A percentile compares a stretch with the other conserved stretches of the same genome.
These are phyloP conservation scores for Cyberlindnera subsufficiens DNA, from an alignment of 805 yeast genomes.

Conservation along the genomic window DNA sequence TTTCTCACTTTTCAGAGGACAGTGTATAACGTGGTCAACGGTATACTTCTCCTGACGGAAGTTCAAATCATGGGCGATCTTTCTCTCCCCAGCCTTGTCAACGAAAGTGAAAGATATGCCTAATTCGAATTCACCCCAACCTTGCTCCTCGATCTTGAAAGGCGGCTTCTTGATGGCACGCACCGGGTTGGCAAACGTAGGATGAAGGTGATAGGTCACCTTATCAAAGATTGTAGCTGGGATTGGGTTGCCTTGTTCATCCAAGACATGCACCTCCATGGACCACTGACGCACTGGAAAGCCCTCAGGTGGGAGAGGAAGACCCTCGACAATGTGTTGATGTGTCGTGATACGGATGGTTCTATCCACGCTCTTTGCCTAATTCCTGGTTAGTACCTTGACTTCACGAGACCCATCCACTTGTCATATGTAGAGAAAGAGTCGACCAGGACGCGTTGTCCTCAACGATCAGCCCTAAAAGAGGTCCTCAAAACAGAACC, in stretches of 20 bases:
- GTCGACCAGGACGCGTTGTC: too few species aligned
- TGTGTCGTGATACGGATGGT: constrained; percentile 82
- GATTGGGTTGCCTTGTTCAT: constrained; percentile 72
- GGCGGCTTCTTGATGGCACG: constrained; percentile 80
- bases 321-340: constrained; percentile 75
- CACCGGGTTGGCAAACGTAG: constrained; percentile 87
- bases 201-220: constrained; percentile 90
- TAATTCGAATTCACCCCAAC: constrained; percentile 98
- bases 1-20: constrained; percentile 68
- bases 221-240: constrained; percentile 88
- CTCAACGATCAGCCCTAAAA: too few species aligned
- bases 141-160: constrained; percentile 83
- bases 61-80: constrained; percentile 83
- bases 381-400: too few species aligned
- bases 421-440: too few species aligned
- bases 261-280: constrained; percentile 67
- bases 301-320: constrained; percentile 80
- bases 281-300: constrained; percentile 96
- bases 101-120: constrained; percentile 69
- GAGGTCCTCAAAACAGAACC: too few species aligned
- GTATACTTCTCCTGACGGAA: constrained; percentile 72
- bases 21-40: constrained; percentile 68
- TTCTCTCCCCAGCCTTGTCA: constrained; percentile 86
- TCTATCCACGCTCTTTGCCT: constrained; percentile 52
- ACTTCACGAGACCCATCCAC: too few species aligned